Evolutionary conservation across 2,329 filamentous ascomycete genomes (phyloP).

Genomic region (Tympanopsis confertula): DNA sequence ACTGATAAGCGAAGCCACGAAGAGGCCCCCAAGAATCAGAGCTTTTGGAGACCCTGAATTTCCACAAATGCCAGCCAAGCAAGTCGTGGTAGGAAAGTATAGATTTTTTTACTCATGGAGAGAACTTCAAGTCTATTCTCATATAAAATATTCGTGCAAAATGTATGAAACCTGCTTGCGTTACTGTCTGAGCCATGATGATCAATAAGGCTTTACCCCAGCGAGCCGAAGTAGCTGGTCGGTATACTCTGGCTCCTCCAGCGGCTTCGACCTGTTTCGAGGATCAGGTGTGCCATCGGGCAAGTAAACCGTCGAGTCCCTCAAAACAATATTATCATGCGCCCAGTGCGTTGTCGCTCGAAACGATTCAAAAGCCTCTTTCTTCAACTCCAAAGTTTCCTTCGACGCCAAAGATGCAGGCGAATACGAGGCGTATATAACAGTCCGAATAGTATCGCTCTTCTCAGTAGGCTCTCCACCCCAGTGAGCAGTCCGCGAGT

Average conservation of each 20-base stretch:
- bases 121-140: too few relatives aligned
- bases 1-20: too few relatives aligned
- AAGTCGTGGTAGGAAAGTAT: too few relatives aligned
- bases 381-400: constrained; percentile 14
- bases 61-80: too few relatives aligned
- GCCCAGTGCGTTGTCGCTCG: constrained; percentile 17
- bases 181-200: too few relatives aligned
- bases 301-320: neutral
- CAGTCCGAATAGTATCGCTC: constrained; percentile 14
- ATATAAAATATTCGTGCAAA: too few relatives aligned
- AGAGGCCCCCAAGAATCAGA: too few relatives aligned
- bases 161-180: too few relatives aligned
- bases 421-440: constrained; percentile 20
- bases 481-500: constrained; percentile 22
- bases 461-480: constrained; percentile 14
- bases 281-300: neutral
- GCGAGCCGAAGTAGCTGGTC: constrained; percentile 1
- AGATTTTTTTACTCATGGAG: too few relatives aligned
- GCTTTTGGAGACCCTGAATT: too few relatives aligned
- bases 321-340: constrained; percentile 5
- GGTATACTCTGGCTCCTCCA: neutral
- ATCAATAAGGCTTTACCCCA: constrained; percentile 1
- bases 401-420: constrained; percentile 16
- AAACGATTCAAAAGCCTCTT: constrained; percentile 12
- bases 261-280: neutral